Evolutionary conservation across 1,284 basidiomycete species (phyloP).

Genomic region (Exsudoporus floridanus): DNA sequence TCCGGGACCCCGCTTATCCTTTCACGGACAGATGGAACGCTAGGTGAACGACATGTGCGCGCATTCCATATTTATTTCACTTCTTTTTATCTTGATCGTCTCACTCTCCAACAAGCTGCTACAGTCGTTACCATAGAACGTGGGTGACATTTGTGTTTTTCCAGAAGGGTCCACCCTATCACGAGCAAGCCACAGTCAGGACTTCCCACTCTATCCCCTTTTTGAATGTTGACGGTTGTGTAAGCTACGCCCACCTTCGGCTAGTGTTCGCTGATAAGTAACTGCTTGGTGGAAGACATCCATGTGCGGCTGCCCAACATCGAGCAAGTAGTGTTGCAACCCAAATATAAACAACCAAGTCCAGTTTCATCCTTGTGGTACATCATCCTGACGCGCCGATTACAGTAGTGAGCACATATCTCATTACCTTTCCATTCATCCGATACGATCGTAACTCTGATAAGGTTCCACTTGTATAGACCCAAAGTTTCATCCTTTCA

Average conservation of each 20-base stretch:
- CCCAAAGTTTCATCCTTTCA: not conserved
- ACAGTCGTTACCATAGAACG: not conserved
- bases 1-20: not conserved
- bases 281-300: not conserved
- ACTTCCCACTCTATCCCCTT: conserved; percentile 12
- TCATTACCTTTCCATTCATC: not conserved
- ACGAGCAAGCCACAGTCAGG: not conserved
- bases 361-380: not conserved
- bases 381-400: not conserved
- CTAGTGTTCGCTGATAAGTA: conserved; percentile 8
- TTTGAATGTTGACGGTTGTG: not conserved
- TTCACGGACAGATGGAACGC: conserved; percentile 2
- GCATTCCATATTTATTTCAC: not conserved
- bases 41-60: not conserved
- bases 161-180: not conserved
- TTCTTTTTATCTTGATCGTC: conserved; percentile 9
- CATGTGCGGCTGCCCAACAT: not conserved
- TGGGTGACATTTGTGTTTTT: not conserved
- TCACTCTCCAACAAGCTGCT: not conserved
- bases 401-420: not conserved
- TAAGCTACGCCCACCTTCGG: not conserved
- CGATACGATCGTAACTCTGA: not conserved
- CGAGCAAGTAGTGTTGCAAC: not conserved
- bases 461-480: not conserved
- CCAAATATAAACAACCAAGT: not conserved